Base-by-base conservation (phyloP, 257 asterid species). In the Penstemon newberryi region DNA sequence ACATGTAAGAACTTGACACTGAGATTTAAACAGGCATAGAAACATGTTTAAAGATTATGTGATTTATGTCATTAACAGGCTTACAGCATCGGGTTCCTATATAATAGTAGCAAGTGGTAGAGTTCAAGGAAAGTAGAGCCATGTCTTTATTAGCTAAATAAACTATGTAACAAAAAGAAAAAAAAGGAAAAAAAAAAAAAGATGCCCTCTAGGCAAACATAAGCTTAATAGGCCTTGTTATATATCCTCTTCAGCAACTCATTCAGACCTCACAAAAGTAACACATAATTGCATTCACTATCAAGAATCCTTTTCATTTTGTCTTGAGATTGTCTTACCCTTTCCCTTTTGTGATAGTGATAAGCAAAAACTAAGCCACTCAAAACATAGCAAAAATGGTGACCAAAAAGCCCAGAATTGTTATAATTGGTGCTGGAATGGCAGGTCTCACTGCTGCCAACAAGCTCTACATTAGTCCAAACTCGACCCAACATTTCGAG, bases 351-450 rank as follows among this genome's bases (percentile, higher is more conserved):
- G 5, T 50, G 80, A 70, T 19, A 73, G 60, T 36, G 67, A 60
- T 63, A 18, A 72, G 4, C 36, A 15, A 12, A n/a, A 54, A 55
- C 51, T 43, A 5, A 59, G 6, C 19, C 55, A 18, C 50, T 47
- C 0, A 12, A 44, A 0, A 7, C 33, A 25, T 15, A 45, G 40
- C n/a, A 62, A 79, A 61, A 79, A 87, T 85, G 95, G 86, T 83
- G 77, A 82, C 60, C 70, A 83, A 54, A 71, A 85, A 80, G 81
- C 85, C 89, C 9, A 85, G 83, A 72, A 65, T 89, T 25, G 95
- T 92, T 60, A 85, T 92, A 43, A 87, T 92, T 65, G 97, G 98
- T 7, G 97, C 98, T 3, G 98, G 97, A 73, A 87, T 92, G 89
- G 90, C 97, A 6, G 98, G 98, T 7, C 73, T 92, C 4, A 77